Conservation (phyloP, 352 stramenopile genomes). For the Globisporangium middletonii region DNA sequence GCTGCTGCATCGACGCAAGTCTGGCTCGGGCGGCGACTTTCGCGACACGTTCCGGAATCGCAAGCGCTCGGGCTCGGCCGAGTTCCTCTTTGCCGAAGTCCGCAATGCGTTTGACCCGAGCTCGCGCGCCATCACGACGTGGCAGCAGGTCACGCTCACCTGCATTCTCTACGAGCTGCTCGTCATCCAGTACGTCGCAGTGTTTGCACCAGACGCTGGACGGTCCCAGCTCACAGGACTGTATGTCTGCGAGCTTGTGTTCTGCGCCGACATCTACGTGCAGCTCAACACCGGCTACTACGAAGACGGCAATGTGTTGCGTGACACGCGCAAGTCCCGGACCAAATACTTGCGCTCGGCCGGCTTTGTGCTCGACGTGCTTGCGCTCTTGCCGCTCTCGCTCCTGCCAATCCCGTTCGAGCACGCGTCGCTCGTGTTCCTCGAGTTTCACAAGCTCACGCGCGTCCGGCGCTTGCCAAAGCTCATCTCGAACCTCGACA, state of each 20-base stretch:
- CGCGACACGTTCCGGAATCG: conserved; percentile 33
- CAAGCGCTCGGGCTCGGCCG: conserved; percentile 34
- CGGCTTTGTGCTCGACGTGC: conserved; percentile 43
- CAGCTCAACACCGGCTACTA: conserved; percentile 75
- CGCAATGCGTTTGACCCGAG: conserved; percentile 57
- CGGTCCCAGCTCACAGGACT: conserved; percentile 26
- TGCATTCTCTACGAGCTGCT: conserved; percentile 51
- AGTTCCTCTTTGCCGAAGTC: conserved; percentile 41
- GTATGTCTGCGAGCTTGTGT: conserved; percentile 55
- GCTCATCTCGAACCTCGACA: conserved; percentile 53
- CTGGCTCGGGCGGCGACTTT: conserved; percentile 21
- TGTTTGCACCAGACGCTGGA: conserved; percentile 20
- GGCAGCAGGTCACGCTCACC: conserved; percentile 44
- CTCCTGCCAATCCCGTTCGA: conserved; percentile 17
- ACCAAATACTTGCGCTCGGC: conserved; percentile 53
- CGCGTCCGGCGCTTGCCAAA: conserved; percentile 38
- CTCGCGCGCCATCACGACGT: conserved; percentile 41
- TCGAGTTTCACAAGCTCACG: conserved; percentile 57
- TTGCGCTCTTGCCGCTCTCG: conserved; percentile 45
- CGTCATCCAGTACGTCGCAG: conserved; percentile 35
- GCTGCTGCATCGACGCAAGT: conserved; percentile 4
- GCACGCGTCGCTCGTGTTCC: conserved; percentile 14
- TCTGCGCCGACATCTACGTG: conserved; percentile 59
- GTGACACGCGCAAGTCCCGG: conserved; percentile 46
- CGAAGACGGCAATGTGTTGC: conserved; percentile 59